A percentile compares a stretch with the other conserved stretches of the same genome.
Evolutionary conservation across 345 rosid genomes (phyloP).

Genomic region (Populus alba): DNA sequence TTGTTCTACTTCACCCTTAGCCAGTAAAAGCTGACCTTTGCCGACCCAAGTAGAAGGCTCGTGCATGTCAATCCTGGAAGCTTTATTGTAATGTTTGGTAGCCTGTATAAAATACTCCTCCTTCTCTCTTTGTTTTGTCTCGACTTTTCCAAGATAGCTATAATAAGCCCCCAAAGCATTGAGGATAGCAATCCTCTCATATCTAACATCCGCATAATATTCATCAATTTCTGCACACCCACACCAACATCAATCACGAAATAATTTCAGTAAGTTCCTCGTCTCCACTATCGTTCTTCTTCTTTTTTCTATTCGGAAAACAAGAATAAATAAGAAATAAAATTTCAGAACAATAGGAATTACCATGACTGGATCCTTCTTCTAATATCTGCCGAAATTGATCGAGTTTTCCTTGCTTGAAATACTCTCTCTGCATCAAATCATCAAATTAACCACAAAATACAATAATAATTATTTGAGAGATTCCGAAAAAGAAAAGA

Average conservation of each 20-base stretch:
- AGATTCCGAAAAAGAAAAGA: neutral
- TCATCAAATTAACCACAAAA: neutral
- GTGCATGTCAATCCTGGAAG: constrained; percentile 94
- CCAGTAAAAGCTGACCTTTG: constrained; percentile 97
- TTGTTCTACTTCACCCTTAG: constrained; percentile 89
- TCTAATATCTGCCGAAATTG: constrained; percentile 93
- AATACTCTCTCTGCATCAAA: constrained; percentile 78
- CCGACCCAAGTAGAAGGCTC: constrained; percentile 99
- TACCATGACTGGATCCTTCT: constrained; percentile 97
- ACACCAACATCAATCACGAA: neutral
- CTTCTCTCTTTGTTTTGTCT: constrained; percentile 79
- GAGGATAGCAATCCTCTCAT: constrained; percentile 92
- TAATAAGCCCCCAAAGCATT: constrained; percentile 94
- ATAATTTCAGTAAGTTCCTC: neutral
- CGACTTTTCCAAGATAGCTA: constrained; percentile 88
- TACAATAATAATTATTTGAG: neutral
- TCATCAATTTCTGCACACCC: constrained; percentile 78
- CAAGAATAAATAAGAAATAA: neutral
- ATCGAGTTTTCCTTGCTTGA: constrained; percentile 87
- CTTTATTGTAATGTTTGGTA: constrained; percentile 81
- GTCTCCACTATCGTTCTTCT: no score
- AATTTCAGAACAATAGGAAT: neutral
- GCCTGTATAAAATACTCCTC: constrained; percentile 90
- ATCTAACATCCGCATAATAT: constrained; percentile 92
- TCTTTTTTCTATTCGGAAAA: no score